Percentiles rank a stretch among this genome's conserved stretches.
phyloP scores from a whole-genome alignment of 176 grass and related monocot genomes.

The Chrysopogon serrulatus region DNA sequence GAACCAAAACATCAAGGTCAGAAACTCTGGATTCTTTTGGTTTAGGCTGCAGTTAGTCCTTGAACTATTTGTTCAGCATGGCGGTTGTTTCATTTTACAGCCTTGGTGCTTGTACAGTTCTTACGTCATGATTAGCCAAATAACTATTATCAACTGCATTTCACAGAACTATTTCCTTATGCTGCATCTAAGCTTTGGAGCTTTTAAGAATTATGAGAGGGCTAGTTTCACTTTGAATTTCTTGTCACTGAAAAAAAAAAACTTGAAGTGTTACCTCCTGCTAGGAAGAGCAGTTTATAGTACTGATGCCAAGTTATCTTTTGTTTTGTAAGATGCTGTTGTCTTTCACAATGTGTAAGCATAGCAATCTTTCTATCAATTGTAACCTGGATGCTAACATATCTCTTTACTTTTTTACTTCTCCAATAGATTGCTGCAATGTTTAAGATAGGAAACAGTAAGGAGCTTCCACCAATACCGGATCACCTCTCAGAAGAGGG shows the following conservation, averaged over 20 bases:
- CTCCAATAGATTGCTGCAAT: conserved; percentile 78
- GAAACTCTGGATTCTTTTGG: background rate
- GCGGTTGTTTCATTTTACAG: background rate
- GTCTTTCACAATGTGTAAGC: background rate
- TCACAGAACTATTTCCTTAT: background rate
- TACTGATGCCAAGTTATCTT: conserved; percentile 2
- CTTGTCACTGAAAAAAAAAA: background rate
- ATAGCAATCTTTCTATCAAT: background rate
- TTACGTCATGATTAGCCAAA: background rate
- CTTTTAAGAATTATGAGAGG: background rate
- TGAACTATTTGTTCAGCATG: background rate
- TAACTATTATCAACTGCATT: background rate
- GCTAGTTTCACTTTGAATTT: background rate
- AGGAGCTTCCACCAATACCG: conserved; percentile 91
- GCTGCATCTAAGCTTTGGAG: background rate
- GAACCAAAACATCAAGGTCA: background rate
- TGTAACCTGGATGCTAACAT: conserved; percentile 3
- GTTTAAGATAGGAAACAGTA: conserved; percentile 98
- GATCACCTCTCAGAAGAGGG: conserved; percentile 88
- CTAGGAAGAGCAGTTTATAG: background rate
- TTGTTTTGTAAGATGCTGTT: conserved; percentile 5
- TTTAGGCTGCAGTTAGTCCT: background rate
- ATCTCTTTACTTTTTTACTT: conserved; percentile 12
- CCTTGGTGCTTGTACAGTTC: background rate
- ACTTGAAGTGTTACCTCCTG: background rate